Conservation (phyloP, 768 basidiomycete species). For the Tulasnella sp. region DNA sequence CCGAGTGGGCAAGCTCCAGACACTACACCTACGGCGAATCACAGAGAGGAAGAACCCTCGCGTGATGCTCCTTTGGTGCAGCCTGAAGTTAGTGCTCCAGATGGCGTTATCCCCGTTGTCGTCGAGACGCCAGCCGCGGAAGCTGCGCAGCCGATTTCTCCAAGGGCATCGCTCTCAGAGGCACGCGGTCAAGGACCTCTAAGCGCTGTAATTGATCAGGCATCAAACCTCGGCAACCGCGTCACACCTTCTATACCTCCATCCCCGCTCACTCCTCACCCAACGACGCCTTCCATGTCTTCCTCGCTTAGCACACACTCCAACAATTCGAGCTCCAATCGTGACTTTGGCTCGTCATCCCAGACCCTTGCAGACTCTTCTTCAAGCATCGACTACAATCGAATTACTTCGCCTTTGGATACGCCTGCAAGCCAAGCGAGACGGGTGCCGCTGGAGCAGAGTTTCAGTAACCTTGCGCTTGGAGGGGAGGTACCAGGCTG, state of each 20-base stretch:
- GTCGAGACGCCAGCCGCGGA: too few species aligned
- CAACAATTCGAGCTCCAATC: background rate
- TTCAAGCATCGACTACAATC: conserved; percentile 6
- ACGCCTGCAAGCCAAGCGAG: conserved; percentile 3
- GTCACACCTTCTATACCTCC: conserved; percentile 1
- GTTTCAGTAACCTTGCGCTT: conserved; percentile 16
- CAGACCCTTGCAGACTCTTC: conserved; percentile 1
- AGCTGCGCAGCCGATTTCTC: too few species aligned
- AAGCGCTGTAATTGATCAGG: too few species aligned
- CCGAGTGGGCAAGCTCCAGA: too few species aligned
- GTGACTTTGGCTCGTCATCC: background rate
- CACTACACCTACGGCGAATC: too few species aligned
- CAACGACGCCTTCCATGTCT: background rate
- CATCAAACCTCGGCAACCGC: background rate
- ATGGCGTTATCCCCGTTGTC: too few species aligned
- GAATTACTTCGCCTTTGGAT: conserved; percentile 17
- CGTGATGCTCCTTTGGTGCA: too few species aligned
- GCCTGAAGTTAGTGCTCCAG: too few species aligned
- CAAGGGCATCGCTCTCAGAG: too few species aligned
- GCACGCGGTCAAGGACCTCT: too few species aligned
- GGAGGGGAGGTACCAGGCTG: conserved; percentile 20
- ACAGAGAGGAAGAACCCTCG: too few species aligned
- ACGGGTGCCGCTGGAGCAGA: conserved; percentile 5
- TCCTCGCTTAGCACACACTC: background rate
- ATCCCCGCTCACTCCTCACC: conserved; percentile 8